These are phyloP conservation scores for Akanthomyces muscarius DNA, from an alignment of 2,329 filamentous ascomycete genomes.

Conservation along the genomic window DNA sequence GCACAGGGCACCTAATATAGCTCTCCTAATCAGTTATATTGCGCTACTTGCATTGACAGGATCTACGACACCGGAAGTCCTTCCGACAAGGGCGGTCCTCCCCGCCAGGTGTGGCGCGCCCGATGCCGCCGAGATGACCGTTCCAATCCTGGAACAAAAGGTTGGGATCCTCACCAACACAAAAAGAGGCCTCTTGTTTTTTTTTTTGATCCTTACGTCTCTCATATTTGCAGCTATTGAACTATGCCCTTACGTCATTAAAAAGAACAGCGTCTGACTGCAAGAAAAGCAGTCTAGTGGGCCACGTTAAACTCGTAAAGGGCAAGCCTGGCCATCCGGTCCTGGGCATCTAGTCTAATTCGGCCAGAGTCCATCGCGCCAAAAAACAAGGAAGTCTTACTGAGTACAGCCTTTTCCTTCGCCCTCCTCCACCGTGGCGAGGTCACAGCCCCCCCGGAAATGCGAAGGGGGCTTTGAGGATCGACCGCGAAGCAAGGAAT, in stretches of 20 bases:
- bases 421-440: not conserved
- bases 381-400: slow-evolving; percentile 4
- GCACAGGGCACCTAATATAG: not conserved
- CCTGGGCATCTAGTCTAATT: slow-evolving; percentile 4
- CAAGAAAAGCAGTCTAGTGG: not conserved
- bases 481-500: not conserved
- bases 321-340: not conserved
- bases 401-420: not conserved
- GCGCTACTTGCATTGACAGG: not conserved
- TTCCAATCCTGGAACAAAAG: not conserved
- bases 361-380: not conserved
- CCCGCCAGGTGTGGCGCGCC: not conserved
- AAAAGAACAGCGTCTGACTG: not conserved
- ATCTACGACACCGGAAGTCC: not conserved
- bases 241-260: slow-evolving; percentile 6
- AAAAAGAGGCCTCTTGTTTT: too few species aligned
- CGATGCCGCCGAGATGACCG: not conserved
- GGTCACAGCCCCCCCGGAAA: not conserved
- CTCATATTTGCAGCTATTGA: not conserved
- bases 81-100: not conserved
- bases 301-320: slow-evolving; percentile 1
- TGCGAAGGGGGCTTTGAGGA: not conserved
- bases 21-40: not conserved
- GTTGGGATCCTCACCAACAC: not conserved
- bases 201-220: too few species aligned